Evolutionary conservation across 352 stramenopile genomes (phyloP), one percentile per base, ranked within the genome.

Genomic region (Globisporangium cederbergense): DNA sequence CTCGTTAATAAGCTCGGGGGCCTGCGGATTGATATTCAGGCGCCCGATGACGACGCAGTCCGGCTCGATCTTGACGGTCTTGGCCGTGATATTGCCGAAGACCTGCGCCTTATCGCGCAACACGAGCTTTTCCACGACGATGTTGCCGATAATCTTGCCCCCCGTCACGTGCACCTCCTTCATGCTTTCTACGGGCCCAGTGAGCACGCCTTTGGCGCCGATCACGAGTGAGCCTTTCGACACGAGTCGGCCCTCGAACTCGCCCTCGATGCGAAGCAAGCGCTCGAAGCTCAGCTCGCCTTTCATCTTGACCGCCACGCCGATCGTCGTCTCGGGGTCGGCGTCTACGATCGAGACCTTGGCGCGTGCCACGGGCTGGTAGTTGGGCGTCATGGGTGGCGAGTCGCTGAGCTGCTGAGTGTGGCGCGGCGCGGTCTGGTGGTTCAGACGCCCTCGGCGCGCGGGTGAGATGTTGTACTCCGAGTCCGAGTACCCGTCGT

Each of bases 221-320:
- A 97, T 73, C 11, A 97, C 83, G 2, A 97, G 81, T 32, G 90
- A 94, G 30, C 90, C 90, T 57, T 94, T 93, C 9, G 90, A 97
- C 51, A 93, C 73, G 16, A 97, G 76, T 52, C 90, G 86, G 62
- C 90, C 90, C 60, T 96, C 86, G 62, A 97, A 97, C 58, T 93
- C 86, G 34, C 90, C 90, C 69, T 97, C 90, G 46, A 97, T 93
- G 49, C 90, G 77, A 40, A 97, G 73, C 50, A 97, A 66, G 5
- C 88, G 76, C 45, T 97, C 89, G 58, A 97, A 97, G 50, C 82
- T 93, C 54, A 97, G 73, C 64, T 96, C 89, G 45, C 89, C 90
- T 72, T 91, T 96, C 89, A 95, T 92, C 73, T 92, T 93, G 30
- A 95, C 86, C 0, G 82, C 83, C 9, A 72, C 79, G 20, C 86